Percentiles rank a stretch among this genome's conserved stretches.
These are phyloP conservation scores for Diatrype stigma DNA, from an alignment of 2,329 filamentous ascomycete species.

Conservation along the genomic window DNA sequence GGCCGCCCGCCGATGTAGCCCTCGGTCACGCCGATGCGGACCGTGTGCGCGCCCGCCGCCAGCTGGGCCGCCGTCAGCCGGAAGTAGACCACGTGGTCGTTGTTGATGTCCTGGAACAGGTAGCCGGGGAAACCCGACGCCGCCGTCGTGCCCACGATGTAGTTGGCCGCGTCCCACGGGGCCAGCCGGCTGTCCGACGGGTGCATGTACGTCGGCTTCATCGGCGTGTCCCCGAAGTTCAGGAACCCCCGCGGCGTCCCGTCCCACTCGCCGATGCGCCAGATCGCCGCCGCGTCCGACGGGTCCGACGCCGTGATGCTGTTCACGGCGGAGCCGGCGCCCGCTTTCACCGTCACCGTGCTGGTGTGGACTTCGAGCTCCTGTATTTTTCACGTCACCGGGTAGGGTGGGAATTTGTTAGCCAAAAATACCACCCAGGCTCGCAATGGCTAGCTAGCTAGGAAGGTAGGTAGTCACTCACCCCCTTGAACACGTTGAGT, in stretches of 20 bases:
- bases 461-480: no score
- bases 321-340: conserved; percentile 23
- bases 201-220: conserved; percentile 39
- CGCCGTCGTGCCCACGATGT: conserved; percentile 31
- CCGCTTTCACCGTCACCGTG: conserved; percentile 24
- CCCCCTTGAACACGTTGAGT: conserved; percentile 28
- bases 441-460: no score
- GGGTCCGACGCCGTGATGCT: conserved; percentile 18
- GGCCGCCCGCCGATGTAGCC: conserved; percentile 28
- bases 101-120: conserved; percentile 39
- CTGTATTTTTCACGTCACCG: no score
- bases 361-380: conserved; percentile 28
- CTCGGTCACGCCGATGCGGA: conserved; percentile 29
- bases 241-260: conserved; percentile 31
- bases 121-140: conserved; percentile 34
- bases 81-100: conserved; percentile 38
- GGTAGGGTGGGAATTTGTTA: no score
- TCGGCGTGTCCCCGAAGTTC: conserved; percentile 32
- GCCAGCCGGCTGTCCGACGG: conserved; percentile 30
- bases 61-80: conserved; percentile 25
- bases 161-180: conserved; percentile 28
- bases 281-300: conserved; percentile 26
- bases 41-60: conserved; percentile 14
- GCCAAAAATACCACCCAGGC: no score
- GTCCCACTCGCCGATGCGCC: conserved; percentile 34